Evolutionary conservation across 495 filamentous ascomycete species (phyloP), one percentile per base, ranked within the genome.

Genomic region (Penicillium psychrofluorescens): DNA sequence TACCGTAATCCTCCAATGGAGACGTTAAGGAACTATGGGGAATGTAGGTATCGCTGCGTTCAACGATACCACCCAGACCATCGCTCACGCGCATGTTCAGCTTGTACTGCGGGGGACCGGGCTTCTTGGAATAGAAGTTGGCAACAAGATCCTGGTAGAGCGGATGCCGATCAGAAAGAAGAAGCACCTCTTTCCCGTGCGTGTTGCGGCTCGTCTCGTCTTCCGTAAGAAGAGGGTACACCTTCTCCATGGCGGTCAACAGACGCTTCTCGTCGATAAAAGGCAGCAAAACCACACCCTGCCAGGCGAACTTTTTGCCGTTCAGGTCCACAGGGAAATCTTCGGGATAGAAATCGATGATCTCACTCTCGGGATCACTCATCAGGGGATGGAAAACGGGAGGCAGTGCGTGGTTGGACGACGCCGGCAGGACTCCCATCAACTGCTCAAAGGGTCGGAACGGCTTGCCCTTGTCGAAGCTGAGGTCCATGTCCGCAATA

Each of bases 221-320:
- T 7, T 79, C 70, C 29, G 78, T 84, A 8, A 99, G 71, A 7
- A 86, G 67, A 40, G 84, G 87, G 49, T 92, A 91, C 50, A 85
- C 86, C 53, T 81, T 84, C 12, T 78, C 69, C 79, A 95, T 90
- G 6, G 94, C 92, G 15, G 76, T 72, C 14, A 97, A 73, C 13
- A 99, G 68, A 29, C 90, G 79, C 41, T 83, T 83, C 67, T 92
- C 92, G 59, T 99, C 90, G 52, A 99, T 97, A 64, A 95, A 99
- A 0, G 92, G 92, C 13, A 99, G 78, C 28, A 97, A 68, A 15
- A 86, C 87, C 35, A 97, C 88, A 49, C 92, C 92, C 56, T 99
- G 91, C 92, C 92, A 99, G 2, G 88, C 86, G 64, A 95, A 94
- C 59, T 97, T 99, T 72, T 97, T 97, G 45, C 92, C 92, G 45